Base-by-base conservation (phyloP, 805 yeast species). In the Spathaspora girioi region DNA sequence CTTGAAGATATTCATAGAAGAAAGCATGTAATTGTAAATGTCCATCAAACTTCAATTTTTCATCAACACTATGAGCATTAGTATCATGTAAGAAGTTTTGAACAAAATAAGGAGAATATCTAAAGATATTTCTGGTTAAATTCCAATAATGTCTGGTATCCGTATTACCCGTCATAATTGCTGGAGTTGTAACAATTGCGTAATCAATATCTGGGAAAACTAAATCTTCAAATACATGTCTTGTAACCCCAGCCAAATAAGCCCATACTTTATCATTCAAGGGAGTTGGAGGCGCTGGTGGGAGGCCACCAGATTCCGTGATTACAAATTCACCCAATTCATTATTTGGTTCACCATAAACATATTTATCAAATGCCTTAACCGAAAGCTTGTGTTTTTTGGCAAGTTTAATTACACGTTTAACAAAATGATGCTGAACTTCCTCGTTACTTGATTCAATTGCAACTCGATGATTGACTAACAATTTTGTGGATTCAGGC, bases 111-210 rank as follows among this genome's bases (percentile, higher is more conserved):
- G 89, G 86, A 43, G 76, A 74, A 62, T 76, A 82, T 51, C 92
- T 73, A 69, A 75, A 87, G 48, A 87, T 83, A 59, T 85, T 78
- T 38, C 72, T 65, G 2, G 86, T 78, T 58, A 87, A 68, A 43
- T 67, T 62, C 90, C 89, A 84, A 66, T 83, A 87, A 59, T 78
- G 74, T 51, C 73, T 70, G 5, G 91, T 86, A 61, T 87, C 92
- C 2, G 92, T 86, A 65, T 85, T 86, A 18, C 86, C 91, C 2
- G 87, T 74, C 77, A 82, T 79, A 41, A 86, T 63, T 23, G 79
- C 70, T 2, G 91, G 89, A 2, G 86, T 73, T 14, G 82, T 76
- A 41, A 78, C 59, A 14, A 76, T 58, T 15, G 71, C 70, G 44
- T 62, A 55, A 15, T 52, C 65, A n/a, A 58, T 50, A 3, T 68